phyloP scores from a whole-genome alignment of 2,329 filamentous ascomycete genomes.

The Oidium heveae region DNA sequence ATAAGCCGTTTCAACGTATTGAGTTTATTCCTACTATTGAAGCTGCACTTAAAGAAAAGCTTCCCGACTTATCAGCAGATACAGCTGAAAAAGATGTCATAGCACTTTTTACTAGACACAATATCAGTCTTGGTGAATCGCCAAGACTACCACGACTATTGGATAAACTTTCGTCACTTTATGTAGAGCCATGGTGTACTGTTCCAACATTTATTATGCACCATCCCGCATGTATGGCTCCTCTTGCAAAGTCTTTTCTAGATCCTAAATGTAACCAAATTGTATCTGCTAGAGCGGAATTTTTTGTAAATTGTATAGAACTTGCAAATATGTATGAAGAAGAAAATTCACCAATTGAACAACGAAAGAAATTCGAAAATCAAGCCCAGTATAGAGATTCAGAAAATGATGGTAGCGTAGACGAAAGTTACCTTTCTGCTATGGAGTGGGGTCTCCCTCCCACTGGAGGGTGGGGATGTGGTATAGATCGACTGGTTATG shows the following conservation, averaged over 20 bases:
- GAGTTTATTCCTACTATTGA: slow-evolving; percentile 70
- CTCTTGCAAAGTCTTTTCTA: slow-evolving; percentile 64
- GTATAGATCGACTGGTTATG: slow-evolving; percentile 80
- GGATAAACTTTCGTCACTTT: slow-evolving; percentile 50
- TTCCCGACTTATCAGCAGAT: slow-evolving; percentile 17
- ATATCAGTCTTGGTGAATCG: slow-evolving; percentile 22
- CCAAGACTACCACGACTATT: slow-evolving; percentile 45
- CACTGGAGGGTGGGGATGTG: slow-evolving; percentile 90
- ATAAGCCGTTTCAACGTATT: slow-evolving; percentile 36
- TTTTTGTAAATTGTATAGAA: slow-evolving; percentile 60
- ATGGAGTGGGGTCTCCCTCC: slow-evolving; percentile 81
- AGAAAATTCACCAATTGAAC: slow-evolving; percentile 76
- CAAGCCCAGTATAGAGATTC: slow-evolving; percentile 21
- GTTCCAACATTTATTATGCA: slow-evolving; percentile 65
- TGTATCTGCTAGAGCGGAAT: slow-evolving; percentile 60
- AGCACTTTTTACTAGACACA: slow-evolving; percentile 24
- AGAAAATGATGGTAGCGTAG: slow-evolving; percentile 13
- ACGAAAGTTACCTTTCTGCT: slow-evolving; percentile 58
- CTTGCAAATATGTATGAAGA: slow-evolving; percentile 96
- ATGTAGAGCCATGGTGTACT: slow-evolving; percentile 53
- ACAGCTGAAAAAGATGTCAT: slow-evolving; percentile 34
- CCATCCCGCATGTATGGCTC: slow-evolving; percentile 76
- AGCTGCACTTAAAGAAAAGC: slow-evolving; percentile 25
- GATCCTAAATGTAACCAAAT: slow-evolving; percentile 47
- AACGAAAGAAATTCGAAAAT: slow-evolving; percentile 56